phyloP scores from a whole-genome alignment of 805 yeast genomes.

The Citeromyces nyonsensis region DNA sequence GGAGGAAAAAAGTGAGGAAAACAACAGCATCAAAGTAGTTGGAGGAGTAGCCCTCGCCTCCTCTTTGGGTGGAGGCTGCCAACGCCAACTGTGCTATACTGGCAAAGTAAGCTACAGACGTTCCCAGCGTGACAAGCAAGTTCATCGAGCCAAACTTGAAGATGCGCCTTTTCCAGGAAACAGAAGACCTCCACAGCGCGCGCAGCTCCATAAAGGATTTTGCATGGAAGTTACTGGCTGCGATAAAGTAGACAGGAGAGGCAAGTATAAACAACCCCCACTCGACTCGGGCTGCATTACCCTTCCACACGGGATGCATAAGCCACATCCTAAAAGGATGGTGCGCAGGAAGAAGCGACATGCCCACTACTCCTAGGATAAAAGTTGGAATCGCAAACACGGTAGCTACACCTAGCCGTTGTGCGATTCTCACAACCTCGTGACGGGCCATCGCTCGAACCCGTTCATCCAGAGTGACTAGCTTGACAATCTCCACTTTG shows the following conservation, averaged over 20 bases:
- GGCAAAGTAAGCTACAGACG: conserved; percentile 56
- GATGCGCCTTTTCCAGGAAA: conserved; percentile 36
- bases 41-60: conserved; percentile 30
- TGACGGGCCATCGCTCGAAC: conserved; percentile 27
- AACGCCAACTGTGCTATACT: conserved; percentile 40
- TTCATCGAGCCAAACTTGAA: conserved; percentile 71
- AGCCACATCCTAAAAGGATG: conserved; percentile 34
- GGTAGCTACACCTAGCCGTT: conserved; percentile 31
- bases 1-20: conserved; percentile 53
- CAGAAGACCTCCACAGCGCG: conserved; percentile 39
- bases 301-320: conserved; percentile 46
- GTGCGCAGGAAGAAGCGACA: conserved; percentile 34
- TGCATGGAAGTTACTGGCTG: conserved; percentile 57
- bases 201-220: conserved; percentile 48
- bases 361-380: conserved; percentile 51
- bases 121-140: conserved; percentile 57
- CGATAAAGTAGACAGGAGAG: conserved; percentile 62
- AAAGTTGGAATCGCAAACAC: conserved; percentile 50
- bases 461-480: conserved; percentile 48
- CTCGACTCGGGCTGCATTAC: conserved; percentile 41
- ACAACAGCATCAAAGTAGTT: conserved; percentile 73
- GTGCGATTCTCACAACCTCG: conserved; percentile 29
- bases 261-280: conserved; percentile 53
- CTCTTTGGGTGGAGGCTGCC: conserved; percentile 17
- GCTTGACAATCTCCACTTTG: conserved; percentile 34